Percentiles rank a stretch among this genome's conserved stretches.
These are phyloP conservation scores for Yamadazyma mexicana DNA, from an alignment of 1,139 yeast species.

Conservation along the genomic window DNA sequence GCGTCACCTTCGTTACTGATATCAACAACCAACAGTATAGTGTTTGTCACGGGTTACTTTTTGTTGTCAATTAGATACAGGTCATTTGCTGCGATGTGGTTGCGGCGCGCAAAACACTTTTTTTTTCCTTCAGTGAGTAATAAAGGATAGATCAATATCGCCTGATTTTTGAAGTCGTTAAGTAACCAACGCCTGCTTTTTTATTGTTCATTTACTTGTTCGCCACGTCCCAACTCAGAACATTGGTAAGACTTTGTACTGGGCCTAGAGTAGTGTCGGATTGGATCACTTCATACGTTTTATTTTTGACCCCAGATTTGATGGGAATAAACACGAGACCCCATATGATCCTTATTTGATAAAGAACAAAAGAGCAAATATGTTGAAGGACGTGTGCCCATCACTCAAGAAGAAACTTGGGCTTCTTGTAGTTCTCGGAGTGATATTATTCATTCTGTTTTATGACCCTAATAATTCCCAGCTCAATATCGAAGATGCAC, in stretches of 20 bases:
- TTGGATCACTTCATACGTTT: no score
- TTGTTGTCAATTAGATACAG: neutral
- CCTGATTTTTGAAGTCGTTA: neutral
- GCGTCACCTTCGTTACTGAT: no score
- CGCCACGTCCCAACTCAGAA: no score
- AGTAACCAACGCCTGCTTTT: neutral
- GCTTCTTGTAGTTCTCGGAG: neutral
- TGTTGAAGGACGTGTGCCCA: neutral
- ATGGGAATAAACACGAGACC: no score
- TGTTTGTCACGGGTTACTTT: no score
- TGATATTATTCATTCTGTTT: neutral
- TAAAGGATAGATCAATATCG: neutral
- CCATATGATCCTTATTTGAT: neutral
- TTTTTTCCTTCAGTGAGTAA: neutral
- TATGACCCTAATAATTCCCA: constrained; percentile 5
- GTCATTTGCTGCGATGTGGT: neutral
- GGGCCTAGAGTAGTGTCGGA: no score
- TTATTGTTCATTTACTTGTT: no score
- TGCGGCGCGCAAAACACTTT: neutral
- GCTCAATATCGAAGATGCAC: constrained; percentile 25
- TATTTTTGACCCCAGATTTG: neutral
- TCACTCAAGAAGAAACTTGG: neutral
- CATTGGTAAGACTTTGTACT: no score
- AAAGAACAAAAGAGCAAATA: neutral
- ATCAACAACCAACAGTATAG: no score